Evolutionary conservation across 2,329 filamentous ascomycete species (phyloP).

Genomic region (Corynespora cassiicola): DNA sequence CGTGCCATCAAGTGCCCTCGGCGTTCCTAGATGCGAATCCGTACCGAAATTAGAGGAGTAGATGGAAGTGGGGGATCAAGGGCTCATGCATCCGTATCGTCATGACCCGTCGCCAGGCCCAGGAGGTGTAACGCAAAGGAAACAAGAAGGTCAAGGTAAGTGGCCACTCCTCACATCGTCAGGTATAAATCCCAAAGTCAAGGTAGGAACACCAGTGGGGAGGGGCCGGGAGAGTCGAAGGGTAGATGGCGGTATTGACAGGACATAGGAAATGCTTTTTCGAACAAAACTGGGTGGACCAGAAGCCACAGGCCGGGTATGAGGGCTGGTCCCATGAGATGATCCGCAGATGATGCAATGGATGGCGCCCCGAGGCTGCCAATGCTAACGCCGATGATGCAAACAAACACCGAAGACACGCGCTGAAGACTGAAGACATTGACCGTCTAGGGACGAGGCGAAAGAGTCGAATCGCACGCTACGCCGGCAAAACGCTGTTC

Average conservation of each 20-base stretch:
- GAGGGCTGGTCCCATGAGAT: conserved; percentile 24
- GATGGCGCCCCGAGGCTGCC: conserved; percentile 25
- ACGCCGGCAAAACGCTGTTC: conserved; percentile 46
- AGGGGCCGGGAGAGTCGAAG: conserved; percentile 19
- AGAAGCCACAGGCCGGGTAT: conserved; percentile 24
- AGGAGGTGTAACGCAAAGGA: conserved; percentile 12
- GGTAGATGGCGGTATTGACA: conserved; percentile 29
- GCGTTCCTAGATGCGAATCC: conserved; percentile 4
- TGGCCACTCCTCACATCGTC: conserved; percentile 14
- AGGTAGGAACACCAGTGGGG: conserved; percentile 19
- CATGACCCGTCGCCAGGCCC: conserved; percentile 27
- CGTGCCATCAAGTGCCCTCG: background rate
- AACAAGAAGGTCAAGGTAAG: conserved; percentile 11
- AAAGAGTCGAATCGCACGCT: conserved; percentile 28
- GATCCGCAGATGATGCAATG: conserved; percentile 20
- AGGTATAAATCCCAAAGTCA: conserved; percentile 20
- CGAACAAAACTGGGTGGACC: conserved; percentile 23
- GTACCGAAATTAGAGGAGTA: conserved; percentile 31
- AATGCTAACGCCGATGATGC: conserved; percentile 43
- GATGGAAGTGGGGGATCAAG: conserved; percentile 16
- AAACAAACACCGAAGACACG: conserved; percentile 26
- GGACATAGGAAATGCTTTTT: conserved; percentile 43
- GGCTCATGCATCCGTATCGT: conserved; percentile 33
- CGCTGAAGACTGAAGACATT: conserved; percentile 23
- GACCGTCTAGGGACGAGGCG: conserved; percentile 29